Base-by-base conservation (phyloP, 768 basidiomycete genomes). In the Termitomyces sp. region DNA sequence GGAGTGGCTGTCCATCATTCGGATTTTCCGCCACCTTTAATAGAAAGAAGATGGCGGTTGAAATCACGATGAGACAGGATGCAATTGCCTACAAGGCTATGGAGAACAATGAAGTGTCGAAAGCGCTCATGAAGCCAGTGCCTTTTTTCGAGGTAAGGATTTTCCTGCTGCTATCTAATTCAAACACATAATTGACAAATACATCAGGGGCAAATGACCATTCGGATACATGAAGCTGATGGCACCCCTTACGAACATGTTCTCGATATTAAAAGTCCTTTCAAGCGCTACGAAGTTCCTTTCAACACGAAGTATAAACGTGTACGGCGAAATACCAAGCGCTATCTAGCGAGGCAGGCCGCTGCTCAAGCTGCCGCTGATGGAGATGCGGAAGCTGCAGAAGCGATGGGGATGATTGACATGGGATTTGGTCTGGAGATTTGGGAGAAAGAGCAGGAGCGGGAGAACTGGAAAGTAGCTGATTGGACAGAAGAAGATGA, bases 191-290 rank as follows among this genome's bases (percentile, higher is more conserved):
- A 36, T 42, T 60, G 41, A 55, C 16, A n/a, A n/a, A 22, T 29
- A 44, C 22, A 57, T 28, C 13, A 94, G 86, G 97, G 97, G 18
- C 92, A 94, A 79, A 93, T 99, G 89, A 98, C 97, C 28, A 89
- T 99, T 58, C 92, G 97, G 31, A 97, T 98, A 52, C 96, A 98
- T 67, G 97, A 99, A 77, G 97, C 96, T 0, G 97, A 99, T 69
- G 97, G 96, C 3, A 98, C 97, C 37, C 96, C 97, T 0, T 98
- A 98, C 68, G 97, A 99, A 69, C 97, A 99, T 68, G 93, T 99
- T 24, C 79, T 99, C 42, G 94, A 97, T 68, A 92, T 98, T 59
- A 86, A 87, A 41, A 84, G 81, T 26, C 72, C 84, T 1, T 92
- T 89, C 76, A 98, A 98, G 69, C 88, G 88, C n/a, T 97, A 92